Evolutionary conservation across 2,329 filamentous ascomycete genomes (phyloP).

Genomic region (Penicillium sp.): DNA sequence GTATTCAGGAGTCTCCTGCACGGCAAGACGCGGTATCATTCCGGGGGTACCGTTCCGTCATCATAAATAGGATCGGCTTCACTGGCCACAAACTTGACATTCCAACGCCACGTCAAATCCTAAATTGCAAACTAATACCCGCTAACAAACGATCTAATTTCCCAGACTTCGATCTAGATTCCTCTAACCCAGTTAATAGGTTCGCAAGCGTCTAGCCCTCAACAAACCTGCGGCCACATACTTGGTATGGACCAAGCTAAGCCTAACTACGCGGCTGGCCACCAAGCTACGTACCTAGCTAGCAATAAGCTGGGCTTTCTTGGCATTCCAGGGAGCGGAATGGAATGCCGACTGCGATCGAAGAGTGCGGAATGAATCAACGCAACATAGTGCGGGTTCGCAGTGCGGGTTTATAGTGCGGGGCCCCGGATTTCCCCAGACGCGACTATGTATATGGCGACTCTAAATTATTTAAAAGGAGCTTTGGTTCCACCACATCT

Average conservation of each 20-base stretch:
- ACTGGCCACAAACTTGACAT: not conserved
- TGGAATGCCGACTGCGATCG: not conserved
- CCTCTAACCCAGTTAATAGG: not conserved
- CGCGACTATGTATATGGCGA: not conserved
- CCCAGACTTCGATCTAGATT: not conserved
- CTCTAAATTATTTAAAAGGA: not conserved
- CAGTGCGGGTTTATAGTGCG: slow-evolving; percentile 2
- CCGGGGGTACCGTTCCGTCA: slow-evolving; percentile 1
- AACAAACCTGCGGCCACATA: not conserved
- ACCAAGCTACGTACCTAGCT: not conserved
- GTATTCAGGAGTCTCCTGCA: too few species aligned
- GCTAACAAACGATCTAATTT: not conserved
- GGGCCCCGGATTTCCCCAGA: slow-evolving; percentile 7
- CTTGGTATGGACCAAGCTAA: not conserved
- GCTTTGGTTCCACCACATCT: too few species aligned
- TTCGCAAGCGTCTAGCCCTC: not conserved
- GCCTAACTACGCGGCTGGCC: not conserved
- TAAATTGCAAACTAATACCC: not conserved
- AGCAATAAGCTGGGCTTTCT: not conserved
- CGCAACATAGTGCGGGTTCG: not conserved
- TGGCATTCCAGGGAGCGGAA: slow-evolving; percentile 2
- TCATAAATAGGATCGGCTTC: not conserved
- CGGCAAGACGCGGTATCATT: not conserved
- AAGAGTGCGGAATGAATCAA: slow-evolving; percentile 1
- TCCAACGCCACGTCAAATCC: not conserved